These are phyloP conservation scores for Parasarocladium wereldwijsianum DNA, from an alignment of 2,329 filamentous ascomycete species.

Conservation along the genomic window DNA sequence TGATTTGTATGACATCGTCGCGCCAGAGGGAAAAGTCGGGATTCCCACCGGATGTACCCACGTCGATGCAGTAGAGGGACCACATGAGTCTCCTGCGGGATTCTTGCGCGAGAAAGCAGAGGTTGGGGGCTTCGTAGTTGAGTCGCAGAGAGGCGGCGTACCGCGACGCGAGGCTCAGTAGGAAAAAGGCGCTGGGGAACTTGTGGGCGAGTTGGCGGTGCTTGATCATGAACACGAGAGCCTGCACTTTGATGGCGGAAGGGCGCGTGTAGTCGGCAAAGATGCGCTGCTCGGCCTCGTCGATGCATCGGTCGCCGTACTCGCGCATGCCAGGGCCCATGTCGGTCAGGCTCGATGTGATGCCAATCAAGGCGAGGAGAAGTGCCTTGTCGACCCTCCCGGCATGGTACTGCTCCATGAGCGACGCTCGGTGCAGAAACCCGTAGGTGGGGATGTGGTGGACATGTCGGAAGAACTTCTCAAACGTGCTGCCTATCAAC, in stretches of 20 bases:
- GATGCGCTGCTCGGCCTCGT: constrained; percentile 38
- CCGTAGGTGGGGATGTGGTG: constrained; percentile 45
- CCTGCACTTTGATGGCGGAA: constrained; percentile 40
- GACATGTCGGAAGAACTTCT: constrained; percentile 42
- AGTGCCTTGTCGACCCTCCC: constrained; percentile 40
- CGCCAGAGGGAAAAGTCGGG: constrained; percentile 29
- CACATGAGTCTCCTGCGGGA: constrained; percentile 27
- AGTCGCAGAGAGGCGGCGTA: constrained; percentile 27
- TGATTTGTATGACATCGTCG: constrained; percentile 24
- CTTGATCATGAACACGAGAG: constrained; percentile 28
- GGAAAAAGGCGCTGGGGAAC: constrained; percentile 29
- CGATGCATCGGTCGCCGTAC: constrained; percentile 38
- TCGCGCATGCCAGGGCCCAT: constrained; percentile 35
- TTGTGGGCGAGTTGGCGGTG: constrained; percentile 27
- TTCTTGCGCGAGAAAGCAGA: constrained; percentile 25
- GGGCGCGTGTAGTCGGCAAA: constrained; percentile 38
- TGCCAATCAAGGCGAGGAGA: constrained; percentile 37
- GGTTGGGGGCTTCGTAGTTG: constrained; percentile 25
- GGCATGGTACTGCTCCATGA: constrained; percentile 43
- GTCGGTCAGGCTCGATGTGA: constrained; percentile 40
- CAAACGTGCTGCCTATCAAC: constrained; percentile 36
- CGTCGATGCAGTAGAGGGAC: constrained; percentile 28
- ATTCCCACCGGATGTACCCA: constrained; percentile 25
- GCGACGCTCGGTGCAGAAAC: constrained; percentile 42
- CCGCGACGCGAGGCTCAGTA: constrained; percentile 26